Evolutionary conservation across 129 eudicot genomes (phyloP), one percentile per base, ranked within the genome.

Genomic region (Chrysanthemum makinoi): DNA sequence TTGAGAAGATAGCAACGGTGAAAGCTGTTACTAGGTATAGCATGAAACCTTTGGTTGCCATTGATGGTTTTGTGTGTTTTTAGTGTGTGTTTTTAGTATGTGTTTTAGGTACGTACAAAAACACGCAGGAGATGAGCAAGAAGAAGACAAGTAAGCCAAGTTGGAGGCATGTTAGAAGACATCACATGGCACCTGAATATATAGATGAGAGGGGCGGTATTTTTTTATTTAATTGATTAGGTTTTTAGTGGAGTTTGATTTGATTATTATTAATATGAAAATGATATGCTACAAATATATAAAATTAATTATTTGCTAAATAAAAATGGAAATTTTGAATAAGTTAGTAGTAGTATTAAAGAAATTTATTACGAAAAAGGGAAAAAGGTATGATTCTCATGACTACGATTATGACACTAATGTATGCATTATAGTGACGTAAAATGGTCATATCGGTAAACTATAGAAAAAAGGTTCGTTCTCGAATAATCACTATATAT

Each of bases 41-140:
- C 7, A 87, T 86, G 1, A 95, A 65, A 12, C 91, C 86, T 86
- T 59, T 81, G 3, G 91, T 85, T 16, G 79, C 85, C 97, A 89
- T 95, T 61, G 66, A 14, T 63, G 78, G 0, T 30, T 30, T 30
- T 30, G 26, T 69, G 76, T 59, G 56, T 59, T 46, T 75, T 44
- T 66, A 18, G 44, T 69, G 75, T 73, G 66, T 59, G 56, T 59
- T 46, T 75, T 55, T 66, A 19, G 22, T 72, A 9, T 72, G 8
- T 61, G 20, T 35, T 19, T 5, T 56, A 6, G 66, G 18, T 75
- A 26, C 46, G 20, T 66, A 57, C 13, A 10, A 15, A 30, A 22
- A 76, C 9, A 7, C 50, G 4, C 13, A 12, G 1, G 59, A 8
- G n/a, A 70, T 17, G 69, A 60, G n/a, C 26, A 74, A 13, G 10